A percentile compares a stretch with the other conserved stretches of the same genome.
These are phyloP conservation scores for Citrus inodora DNA, from an alignment of 345 rosid species.

Conservation along the genomic window DNA sequence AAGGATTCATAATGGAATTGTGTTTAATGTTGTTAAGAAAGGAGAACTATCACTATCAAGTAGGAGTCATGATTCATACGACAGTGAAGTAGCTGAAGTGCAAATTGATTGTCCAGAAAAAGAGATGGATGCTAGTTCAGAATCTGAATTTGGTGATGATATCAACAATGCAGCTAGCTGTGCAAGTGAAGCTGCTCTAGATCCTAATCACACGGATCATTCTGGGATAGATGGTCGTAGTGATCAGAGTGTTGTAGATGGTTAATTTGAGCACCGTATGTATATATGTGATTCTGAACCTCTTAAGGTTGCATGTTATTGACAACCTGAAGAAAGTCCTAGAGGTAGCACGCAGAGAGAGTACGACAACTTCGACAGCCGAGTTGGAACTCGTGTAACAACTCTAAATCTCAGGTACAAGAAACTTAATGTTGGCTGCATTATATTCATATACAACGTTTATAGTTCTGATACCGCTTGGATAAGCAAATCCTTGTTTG, in stretches of 20 bases:
- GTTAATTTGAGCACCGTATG: neutral
- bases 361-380: neutral
- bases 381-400: neutral
- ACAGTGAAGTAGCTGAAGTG: slow-evolving; percentile 54
- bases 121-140: slow-evolving; percentile 63
- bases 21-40: slow-evolving; percentile 70
- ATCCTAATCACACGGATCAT: neutral
- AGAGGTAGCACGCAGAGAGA: neutral
- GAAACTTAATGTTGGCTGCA: neutral
- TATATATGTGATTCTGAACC: neutral
- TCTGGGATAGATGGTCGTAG: neutral
- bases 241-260: slow-evolving; percentile 11
- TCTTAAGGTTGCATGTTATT: neutral
- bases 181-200: slow-evolving; percentile 4
- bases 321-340: slow-evolving; percentile 2
- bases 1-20: slow-evolving; percentile 58
- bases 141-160: slow-evolving; percentile 55
- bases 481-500: too few species aligned
- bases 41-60: slow-evolving; percentile 43
- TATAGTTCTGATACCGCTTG: neutral
- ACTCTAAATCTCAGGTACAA: neutral
- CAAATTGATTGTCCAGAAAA: slow-evolving; percentile 67
- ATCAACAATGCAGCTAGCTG: neutral
- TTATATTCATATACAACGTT: neutral
- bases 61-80: slow-evolving; percentile 27